phyloP scores from a whole-genome alignment of 2,329 filamentous ascomycete species.

The Trichophyton benhamiae region DNA sequence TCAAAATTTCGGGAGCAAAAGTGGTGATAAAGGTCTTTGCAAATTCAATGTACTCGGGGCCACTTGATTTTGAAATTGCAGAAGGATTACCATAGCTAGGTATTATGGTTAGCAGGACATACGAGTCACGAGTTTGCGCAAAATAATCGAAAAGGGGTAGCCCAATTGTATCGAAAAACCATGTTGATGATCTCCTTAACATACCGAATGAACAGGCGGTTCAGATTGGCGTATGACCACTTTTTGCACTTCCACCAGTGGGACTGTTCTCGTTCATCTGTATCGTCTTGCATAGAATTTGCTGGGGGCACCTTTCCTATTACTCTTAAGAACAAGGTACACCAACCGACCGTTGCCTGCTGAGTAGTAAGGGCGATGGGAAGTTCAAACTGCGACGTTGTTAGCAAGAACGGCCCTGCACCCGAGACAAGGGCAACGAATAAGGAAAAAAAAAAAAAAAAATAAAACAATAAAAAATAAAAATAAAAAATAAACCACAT shows the following conservation, averaged over 20 bases:
- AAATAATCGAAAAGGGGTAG: background rate
- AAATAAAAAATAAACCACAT: conserved; percentile 26
- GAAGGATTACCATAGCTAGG: conserved; percentile 77
- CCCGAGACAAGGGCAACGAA: background rate
- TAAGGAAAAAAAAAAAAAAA: background rate
- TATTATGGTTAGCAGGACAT: background rate
- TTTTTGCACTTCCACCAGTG: conserved; percentile 99
- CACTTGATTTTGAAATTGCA: conserved; percentile 59
- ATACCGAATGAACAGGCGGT: conserved; percentile 83
- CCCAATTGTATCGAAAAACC: conserved; percentile 3
- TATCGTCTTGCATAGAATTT: conserved; percentile 63
- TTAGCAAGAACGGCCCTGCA: background rate
- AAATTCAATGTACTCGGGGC: conserved; percentile 64
- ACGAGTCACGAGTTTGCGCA: background rate
- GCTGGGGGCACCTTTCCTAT: conserved; percentile 75
- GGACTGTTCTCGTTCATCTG: conserved; percentile 77
- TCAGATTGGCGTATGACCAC: conserved; percentile 96
- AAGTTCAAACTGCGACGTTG: conserved; percentile 60
- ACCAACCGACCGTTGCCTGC: conserved; percentile 84
- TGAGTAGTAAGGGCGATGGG: conserved; percentile 65
- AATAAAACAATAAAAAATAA: background rate
- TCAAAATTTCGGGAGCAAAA: conserved; percentile 91
- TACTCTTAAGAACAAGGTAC: conserved; percentile 82
- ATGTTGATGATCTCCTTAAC: conserved; percentile 16
- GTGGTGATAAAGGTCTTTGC: conserved; percentile 82